These are phyloP conservation scores for Mucor indicus DNA, from an alignment of 371 early-diverging fungal genomes.

Conservation along the genomic window DNA sequence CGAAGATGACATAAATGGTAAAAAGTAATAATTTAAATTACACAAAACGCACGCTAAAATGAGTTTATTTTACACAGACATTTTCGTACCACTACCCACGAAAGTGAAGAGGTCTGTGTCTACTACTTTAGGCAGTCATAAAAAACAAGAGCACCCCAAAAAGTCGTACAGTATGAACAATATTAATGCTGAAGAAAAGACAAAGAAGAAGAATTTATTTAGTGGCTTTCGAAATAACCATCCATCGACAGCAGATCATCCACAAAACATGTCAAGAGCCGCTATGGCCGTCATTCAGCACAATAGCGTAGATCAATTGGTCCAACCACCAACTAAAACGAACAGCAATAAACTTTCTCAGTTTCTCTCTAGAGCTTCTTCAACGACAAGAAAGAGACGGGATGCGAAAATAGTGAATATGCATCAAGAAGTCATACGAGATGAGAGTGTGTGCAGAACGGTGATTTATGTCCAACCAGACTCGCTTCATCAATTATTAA, in stretches of 20 bases:
- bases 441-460: constrained; percentile 37
- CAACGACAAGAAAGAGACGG: neutral
- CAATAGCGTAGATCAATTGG: neutral
- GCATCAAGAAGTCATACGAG: constrained; percentile 12
- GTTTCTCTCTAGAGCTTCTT: constrained; percentile 13
- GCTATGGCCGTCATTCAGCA: neutral
- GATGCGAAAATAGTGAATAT: constrained; percentile 22
- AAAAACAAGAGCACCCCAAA: no score
- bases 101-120: no score
- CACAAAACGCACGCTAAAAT: no score
- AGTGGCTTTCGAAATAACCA: neutral
- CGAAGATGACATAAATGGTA: no score
- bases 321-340: no score
- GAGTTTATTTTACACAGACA: no score
- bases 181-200: neutral
- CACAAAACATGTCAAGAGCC: neutral
- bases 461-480: constrained; percentile 52
- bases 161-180: neutral
- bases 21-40: no score
- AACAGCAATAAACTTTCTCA: no score
- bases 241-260: neutral
- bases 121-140: no score
- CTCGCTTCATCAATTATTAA: constrained; percentile 18
- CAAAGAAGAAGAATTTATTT: neutral
- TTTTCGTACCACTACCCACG: no score